phyloP scores from a whole-genome alignment of 2,329 filamentous ascomycete species.

The Colletotrichum lentis region DNA sequence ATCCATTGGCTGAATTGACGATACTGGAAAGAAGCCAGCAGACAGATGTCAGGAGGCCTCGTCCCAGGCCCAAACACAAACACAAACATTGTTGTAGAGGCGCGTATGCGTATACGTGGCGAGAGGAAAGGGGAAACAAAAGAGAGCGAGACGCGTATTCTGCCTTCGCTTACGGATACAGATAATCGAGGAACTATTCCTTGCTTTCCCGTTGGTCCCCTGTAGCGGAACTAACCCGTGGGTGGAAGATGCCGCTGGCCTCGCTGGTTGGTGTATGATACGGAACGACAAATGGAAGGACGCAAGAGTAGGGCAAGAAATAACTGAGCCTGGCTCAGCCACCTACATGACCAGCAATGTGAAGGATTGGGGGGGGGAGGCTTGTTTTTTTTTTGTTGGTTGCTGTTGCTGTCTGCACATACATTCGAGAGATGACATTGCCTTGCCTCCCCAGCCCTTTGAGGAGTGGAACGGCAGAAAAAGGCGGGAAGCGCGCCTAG shows the following conservation, averaged over 20 bases:
- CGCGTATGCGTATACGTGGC: conserved; percentile 9
- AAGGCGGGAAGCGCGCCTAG: neutral
- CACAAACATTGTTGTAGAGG: neutral
- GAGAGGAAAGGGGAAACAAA: neutral
- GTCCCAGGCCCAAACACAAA: conserved; percentile 1
- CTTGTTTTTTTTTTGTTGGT: neutral
- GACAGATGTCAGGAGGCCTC: conserved; percentile 11
- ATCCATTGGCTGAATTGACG: neutral
- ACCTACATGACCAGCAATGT: conserved; percentile 1
- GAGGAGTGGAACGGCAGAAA: neutral
- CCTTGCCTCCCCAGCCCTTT: conserved; percentile 13
- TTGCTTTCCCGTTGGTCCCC: neutral
- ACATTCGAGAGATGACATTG: conserved; percentile 7
- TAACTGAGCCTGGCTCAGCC: neutral
- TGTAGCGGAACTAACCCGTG: neutral
- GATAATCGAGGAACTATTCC: conserved; percentile 10
- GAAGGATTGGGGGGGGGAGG: too few relatives aligned
- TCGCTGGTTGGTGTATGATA: neutral
- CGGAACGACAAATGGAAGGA: neutral
- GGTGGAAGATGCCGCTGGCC: conserved; percentile 24
- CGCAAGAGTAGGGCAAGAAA: conserved; percentile 1
- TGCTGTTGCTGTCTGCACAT: neutral
- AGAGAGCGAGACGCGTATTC: conserved; percentile 22
- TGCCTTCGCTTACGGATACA: conserved; percentile 31
- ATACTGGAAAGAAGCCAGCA: conserved; percentile 4